Evolutionary conservation across 768 basidiomycete genomes (phyloP).

Genomic region (Kwoniella bestiolae): DNA sequence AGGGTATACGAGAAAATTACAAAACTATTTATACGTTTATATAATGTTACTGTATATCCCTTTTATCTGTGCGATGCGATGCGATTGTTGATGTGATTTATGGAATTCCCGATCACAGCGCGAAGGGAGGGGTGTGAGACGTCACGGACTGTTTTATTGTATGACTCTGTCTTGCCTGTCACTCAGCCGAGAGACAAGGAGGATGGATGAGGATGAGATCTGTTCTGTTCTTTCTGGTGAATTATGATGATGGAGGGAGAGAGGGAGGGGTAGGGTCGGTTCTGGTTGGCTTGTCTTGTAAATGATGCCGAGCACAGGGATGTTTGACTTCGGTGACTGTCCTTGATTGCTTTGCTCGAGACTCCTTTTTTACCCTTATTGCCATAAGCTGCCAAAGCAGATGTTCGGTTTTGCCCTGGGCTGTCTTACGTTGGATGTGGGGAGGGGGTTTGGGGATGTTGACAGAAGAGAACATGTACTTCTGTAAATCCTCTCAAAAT

Average conservation of each 20-base stretch:
- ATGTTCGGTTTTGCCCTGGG: not conserved
- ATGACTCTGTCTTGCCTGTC: not conserved
- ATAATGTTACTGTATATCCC: not conserved
- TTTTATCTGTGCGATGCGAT: not conserved
- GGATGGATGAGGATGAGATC: not conserved
- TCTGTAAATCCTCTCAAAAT: not conserved
- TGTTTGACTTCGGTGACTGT: not conserved
- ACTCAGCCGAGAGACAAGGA: too few species aligned
- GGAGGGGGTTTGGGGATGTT: not conserved
- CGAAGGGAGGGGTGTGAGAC: too few species aligned
- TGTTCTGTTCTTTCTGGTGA: not conserved
- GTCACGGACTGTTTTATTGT: not conserved
- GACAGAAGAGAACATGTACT: too few species aligned
- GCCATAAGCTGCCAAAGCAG: too few species aligned
- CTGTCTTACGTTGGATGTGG: not conserved
- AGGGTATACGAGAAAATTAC: conserved; percentile 2
- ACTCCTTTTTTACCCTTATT: too few species aligned
- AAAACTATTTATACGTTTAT: conserved; percentile 1
- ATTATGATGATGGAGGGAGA: too few species aligned
- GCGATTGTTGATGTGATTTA: not conserved
- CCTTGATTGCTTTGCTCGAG: not conserved
- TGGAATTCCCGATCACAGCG: conserved; percentile 2
- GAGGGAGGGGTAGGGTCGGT: too few species aligned
- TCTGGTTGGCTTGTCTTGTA: not conserved
- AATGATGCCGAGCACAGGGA: too few species aligned